Conservation (phyloP, 176 grass and related monocot genomes). For the Oropetium thomaeum region DNA sequence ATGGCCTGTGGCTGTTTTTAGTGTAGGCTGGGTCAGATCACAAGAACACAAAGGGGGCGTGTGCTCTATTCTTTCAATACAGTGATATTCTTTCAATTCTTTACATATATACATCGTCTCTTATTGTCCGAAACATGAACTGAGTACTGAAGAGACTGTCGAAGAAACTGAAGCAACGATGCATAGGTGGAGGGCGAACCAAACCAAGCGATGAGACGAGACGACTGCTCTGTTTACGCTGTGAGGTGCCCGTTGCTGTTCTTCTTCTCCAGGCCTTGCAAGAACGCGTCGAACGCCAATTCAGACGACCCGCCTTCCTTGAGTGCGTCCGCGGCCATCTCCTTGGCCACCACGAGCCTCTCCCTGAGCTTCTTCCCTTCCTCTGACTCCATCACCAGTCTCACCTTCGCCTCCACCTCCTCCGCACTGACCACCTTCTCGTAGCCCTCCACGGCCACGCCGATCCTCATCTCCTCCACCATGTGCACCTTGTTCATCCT, state of each 20-base stretch:
- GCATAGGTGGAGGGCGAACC: background rate
- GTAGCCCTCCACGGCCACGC: background rate
- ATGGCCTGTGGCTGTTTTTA: conserved; percentile 47
- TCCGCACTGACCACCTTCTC: conserved; percentile 29
- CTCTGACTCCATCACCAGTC: conserved; percentile 31
- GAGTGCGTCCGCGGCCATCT: no score
- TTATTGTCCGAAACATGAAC: background rate
- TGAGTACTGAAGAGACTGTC: background rate
- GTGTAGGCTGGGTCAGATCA: conserved; percentile 54
- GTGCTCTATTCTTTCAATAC: conserved; percentile 28
- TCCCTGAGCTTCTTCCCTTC: conserved; percentile 9
- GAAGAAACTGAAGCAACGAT: background rate
- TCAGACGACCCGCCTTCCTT: no score
- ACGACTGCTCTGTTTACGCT: background rate
- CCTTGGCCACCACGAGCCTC: no score
- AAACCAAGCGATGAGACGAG: background rate
- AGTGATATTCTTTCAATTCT: conserved; percentile 33
- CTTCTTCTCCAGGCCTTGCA: no score
- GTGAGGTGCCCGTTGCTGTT: background rate
- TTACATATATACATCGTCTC: background rate
- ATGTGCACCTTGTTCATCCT: conserved; percentile 39
- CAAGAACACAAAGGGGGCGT: conserved; percentile 39
- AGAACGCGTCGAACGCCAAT: background rate
- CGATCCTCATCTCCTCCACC: background rate
- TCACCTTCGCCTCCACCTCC: conserved; percentile 35